These are phyloP conservation scores for Eragrostis tef DNA, from an alignment of 202 grass and related monocot genomes.

Conservation along the genomic window DNA sequence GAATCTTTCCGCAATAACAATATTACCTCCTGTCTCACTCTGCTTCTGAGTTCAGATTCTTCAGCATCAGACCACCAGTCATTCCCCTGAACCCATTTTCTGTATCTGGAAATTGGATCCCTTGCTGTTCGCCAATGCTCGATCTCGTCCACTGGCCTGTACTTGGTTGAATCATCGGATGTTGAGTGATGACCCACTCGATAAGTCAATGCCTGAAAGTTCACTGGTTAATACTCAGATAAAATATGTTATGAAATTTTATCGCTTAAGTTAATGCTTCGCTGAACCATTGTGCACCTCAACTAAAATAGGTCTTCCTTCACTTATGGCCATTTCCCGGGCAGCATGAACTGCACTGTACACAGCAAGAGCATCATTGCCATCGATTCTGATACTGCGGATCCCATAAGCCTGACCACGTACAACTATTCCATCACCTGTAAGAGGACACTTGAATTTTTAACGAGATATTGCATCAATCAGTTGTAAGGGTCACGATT, in stretches of 20 bases:
- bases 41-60: conserved; percentile 73
- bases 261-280: neutral
- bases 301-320: conserved; percentile 84
- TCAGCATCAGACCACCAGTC: conserved; percentile 79
- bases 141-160: conserved; percentile 79
- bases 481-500: conserved; percentile 3
- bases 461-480: conserved; percentile 1
- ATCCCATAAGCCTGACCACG: conserved; percentile 95
- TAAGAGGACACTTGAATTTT: conserved; percentile 42
- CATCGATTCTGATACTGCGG: conserved; percentile 79
- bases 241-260: conserved; percentile 16
- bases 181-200: conserved; percentile 92
- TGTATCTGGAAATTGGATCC: conserved; percentile 84
- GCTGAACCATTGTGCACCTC: conserved; percentile 60
- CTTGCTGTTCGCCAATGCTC: conserved; percentile 83
- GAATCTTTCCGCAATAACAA: neutral
- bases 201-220: conserved; percentile 78
- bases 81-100: conserved; percentile 85
- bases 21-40: conserved; percentile 71
- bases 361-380: conserved; percentile 92
- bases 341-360: conserved; percentile 85
- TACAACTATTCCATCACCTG: conserved; percentile 83
- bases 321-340: conserved; percentile 79
- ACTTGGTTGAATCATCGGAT: conserved; percentile 95
- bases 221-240: conserved; percentile 33